Evolutionary conservation across 495 filamentous ascomycete species (phyloP).

Genomic region (Beverwykella pulmonaria): DNA sequence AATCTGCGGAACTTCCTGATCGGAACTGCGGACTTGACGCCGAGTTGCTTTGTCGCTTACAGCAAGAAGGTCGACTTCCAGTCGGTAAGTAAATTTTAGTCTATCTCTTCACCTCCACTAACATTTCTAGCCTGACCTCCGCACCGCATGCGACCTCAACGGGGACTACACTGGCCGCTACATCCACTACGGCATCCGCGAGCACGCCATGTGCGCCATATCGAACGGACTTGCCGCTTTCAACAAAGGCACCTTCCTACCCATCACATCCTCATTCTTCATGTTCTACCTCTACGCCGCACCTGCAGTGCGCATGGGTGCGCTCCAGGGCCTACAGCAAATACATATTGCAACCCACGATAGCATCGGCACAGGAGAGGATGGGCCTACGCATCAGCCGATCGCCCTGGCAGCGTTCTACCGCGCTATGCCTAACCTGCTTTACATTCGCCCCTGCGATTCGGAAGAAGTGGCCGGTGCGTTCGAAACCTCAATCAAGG

Average conservation of each 20-base stretch:
- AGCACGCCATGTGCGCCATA: conserved; percentile 58
- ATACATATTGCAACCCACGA: conserved; percentile 66
- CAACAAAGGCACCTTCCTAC: conserved; percentile 54
- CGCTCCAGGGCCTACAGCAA: conserved; percentile 57
- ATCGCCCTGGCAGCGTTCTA: conserved; percentile 61
- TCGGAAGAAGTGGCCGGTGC: conserved; percentile 61
- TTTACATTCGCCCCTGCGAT: conserved; percentile 61
- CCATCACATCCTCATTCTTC: conserved; percentile 58
- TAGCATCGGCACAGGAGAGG: conserved; percentile 61
- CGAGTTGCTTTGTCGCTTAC: conserved; percentile 61
- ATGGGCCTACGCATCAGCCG: conserved; percentile 65
- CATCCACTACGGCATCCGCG: conserved; percentile 58
- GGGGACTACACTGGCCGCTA: conserved; percentile 57
- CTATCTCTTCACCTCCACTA: neutral
- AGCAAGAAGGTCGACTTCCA: conserved; percentile 58
- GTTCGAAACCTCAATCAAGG: conserved; percentile 52
- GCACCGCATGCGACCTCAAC: conserved; percentile 51
- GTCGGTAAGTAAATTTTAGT: conserved; percentile 52
- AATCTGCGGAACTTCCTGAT: conserved; percentile 57
- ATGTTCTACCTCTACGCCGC: conserved; percentile 66
- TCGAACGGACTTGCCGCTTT: conserved; percentile 60
- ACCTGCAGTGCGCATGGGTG: conserved; percentile 62
- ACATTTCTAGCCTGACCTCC: conserved; percentile 44
- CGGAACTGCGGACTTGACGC: conserved; percentile 61
- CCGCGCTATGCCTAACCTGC: conserved; percentile 62